Percentiles rank a stretch among this genome's conserved stretches.
These are phyloP conservation scores for Penicillium griseofulvum DNA, from an alignment of 2,329 filamentous ascomycete species.

Conservation along the genomic window DNA sequence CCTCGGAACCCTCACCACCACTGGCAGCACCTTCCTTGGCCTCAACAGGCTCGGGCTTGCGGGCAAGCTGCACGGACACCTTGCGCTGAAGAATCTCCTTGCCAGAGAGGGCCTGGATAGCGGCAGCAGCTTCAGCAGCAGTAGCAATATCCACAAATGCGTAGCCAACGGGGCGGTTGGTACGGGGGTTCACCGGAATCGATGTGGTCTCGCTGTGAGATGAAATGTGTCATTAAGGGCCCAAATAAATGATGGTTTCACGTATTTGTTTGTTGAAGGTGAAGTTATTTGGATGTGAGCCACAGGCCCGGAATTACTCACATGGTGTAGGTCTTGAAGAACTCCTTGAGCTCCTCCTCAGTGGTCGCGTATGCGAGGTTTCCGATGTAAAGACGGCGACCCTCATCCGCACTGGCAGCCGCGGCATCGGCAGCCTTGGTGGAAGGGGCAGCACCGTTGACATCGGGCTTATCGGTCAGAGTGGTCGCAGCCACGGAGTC, in stretches of 20 bases:
- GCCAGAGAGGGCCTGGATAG: conserved; percentile 91
- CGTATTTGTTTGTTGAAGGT: not conserved
- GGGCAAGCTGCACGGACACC: conserved; percentile 97
- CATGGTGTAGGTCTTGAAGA: conserved; percentile 99
- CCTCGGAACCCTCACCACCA: conserved; percentile 70
- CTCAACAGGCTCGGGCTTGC: conserved; percentile 85
- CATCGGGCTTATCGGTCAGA: conserved; percentile 53
- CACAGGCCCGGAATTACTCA: conserved; percentile 56
- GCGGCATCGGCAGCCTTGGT: conserved; percentile 78
- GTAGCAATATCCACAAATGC: conserved; percentile 98
- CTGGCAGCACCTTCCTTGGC: conserved; percentile 74
- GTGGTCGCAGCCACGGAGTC: conserved; percentile 65
- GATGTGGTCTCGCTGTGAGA: conserved; percentile 85
- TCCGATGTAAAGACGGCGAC: conserved; percentile 98
- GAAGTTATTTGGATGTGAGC: not conserved
- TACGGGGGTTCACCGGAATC: conserved; percentile 98
- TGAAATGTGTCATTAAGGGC: conserved; percentile 36
- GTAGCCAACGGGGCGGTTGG: conserved; percentile 96
- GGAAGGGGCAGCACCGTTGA: conserved; percentile 61
- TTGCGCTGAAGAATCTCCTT: conserved; percentile 98
- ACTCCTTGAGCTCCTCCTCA: conserved; percentile 99
- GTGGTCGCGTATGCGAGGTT: conserved; percentile 99
- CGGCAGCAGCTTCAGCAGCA: conserved; percentile 88
- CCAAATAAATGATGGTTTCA: not conserved
- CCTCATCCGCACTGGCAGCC: conserved; percentile 95